phyloP scores from a whole-genome alignment of 208 protist species.

The Trypanosoma cruzi region DNA sequence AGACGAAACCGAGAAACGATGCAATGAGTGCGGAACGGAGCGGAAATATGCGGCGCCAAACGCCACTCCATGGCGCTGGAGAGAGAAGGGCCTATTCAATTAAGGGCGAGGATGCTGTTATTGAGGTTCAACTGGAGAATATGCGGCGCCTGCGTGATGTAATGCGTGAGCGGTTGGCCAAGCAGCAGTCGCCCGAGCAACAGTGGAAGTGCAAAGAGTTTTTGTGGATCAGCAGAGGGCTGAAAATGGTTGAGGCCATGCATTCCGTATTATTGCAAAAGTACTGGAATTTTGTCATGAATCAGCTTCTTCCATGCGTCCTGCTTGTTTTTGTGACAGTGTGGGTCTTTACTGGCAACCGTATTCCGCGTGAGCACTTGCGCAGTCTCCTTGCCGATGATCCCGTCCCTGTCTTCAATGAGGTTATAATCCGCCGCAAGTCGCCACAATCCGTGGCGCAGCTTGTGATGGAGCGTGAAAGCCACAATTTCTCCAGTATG shows the following conservation, averaged over 20 bases:
- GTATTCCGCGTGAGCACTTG: slow-evolving; percentile 28
- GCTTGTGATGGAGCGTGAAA: slow-evolving; percentile 31
- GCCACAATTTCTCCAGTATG: neutral
- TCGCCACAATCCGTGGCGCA: slow-evolving; percentile 20
- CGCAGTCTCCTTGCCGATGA: slow-evolving; percentile 17
- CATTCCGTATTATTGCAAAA: neutral
- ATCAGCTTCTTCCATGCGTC: slow-evolving; percentile 12
- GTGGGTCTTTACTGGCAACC: slow-evolving; percentile 32
- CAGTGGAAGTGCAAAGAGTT: slow-evolving; percentile 18
- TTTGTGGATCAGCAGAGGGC: slow-evolving; percentile 10
- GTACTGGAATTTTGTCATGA: slow-evolving; percentile 22
- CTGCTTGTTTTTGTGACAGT: slow-evolving; percentile 10
- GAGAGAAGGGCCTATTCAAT: neutral
- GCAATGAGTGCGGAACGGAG: neutral
- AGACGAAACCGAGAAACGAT: neutral
- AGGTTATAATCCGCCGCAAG: neutral
- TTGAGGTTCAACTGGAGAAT: slow-evolving; percentile 39
- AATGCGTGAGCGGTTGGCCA: slow-evolving; percentile 17
- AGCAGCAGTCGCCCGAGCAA: slow-evolving; percentile 1
- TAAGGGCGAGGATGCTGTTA: neutral
- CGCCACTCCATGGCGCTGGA: neutral
- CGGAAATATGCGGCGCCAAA: neutral
- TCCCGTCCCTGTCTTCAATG: slow-evolving; percentile 5
- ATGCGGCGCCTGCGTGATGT: slow-evolving; percentile 37
- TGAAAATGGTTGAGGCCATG: neutral